Evolutionary conservation across 164 flowering plant species (phyloP), one percentile per base, ranked within the genome.

Genomic region (Sextonia rubra): DNA sequence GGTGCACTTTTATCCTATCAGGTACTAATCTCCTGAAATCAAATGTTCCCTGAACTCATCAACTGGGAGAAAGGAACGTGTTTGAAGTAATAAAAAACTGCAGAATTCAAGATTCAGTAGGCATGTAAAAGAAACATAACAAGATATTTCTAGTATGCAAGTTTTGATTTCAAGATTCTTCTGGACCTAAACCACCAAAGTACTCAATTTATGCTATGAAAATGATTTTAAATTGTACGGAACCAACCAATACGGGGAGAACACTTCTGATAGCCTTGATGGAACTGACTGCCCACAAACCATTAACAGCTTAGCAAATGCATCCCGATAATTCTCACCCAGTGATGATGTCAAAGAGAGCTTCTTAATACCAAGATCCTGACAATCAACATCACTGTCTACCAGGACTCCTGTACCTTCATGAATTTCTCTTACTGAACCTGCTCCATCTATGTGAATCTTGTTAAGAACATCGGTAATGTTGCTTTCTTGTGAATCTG

Each of bases 231-330:
- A 24, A 65, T 64, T 30, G 26, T 5, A 71, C 52, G 71, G 71
- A 56, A 84, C 94, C 12, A 69, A 96, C 98, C 98, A 87, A 71
- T 82, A 83, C 55, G 80, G 83, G 26, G 90, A 78, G 72, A 96
- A 80, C n/a, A 85, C 86, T 24, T 93, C 97, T 44, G 80, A 65
- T 9, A 96, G 75, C 12, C 77, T 79, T 68, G 84, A 83, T 56
- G 97, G 95, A 72, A 82, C 62, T 44, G 89, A 79, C 80, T 93
- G 99, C 75, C 84, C 88, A 83, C 99, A 96, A 68, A 86, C 86
- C 76, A 80, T 79, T 65, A 96, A 73, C 49, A 93, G 77, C 26
- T 86, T 80, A 4, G 69, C 64, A 77, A 89, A 87, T 30, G 94
- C 80, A 80, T 88, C 85, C 68, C 70, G 69, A 37, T 76, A 72